Evolutionary conservation across 441 rosid species (phyloP), one percentile per base, ranked within the genome.

Genomic region (Brassica hybrid): DNA sequence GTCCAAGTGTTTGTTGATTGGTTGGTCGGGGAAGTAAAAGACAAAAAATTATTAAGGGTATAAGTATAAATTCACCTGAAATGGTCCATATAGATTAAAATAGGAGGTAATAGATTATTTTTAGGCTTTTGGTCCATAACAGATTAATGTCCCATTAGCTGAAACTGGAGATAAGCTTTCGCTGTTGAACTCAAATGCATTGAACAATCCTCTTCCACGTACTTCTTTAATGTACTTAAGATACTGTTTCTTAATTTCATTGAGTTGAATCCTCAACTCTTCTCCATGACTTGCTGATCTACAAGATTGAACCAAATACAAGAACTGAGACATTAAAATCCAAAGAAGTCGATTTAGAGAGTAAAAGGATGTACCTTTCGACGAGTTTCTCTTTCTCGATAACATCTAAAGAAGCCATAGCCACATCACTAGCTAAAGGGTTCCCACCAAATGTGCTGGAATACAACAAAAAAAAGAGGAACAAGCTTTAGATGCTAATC

Each of bases 361-460:
- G 45, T 18, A 14, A 34, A 67, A 17, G 41, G 21, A 7, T 7
- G 27, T 84, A 93, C 99, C 98, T 91, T 81, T 88, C 90, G 1
- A 87, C 90, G 56, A 93, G 98, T 78, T 84, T 84, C 77, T 93
- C 99, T 64, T 89, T 88, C 71, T 73, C 85, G 73, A 93, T 85
- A 48, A 93, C 97, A 54, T 93, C 93, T 58, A 95, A 84, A 21
- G 97, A 84, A 57, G 96, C 96, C 82, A 91, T 84, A 57, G 98
- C 94, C 66, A 93, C 98, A 41, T 90, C 92, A 89, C 98, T 93
- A 71, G 95, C 98, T 87, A 95, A 83, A 80, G 97, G 94, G 84
- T 93, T 95, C 45, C 97, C 98, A 7, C 98, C 97, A 64, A 95
- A 95, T 74, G 98, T 95, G 86, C 99, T 93, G 87, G 41, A 34